Conservation (phyloP, 768 basidiomycete species). For the Mycena sanguinolenta region DNA sequence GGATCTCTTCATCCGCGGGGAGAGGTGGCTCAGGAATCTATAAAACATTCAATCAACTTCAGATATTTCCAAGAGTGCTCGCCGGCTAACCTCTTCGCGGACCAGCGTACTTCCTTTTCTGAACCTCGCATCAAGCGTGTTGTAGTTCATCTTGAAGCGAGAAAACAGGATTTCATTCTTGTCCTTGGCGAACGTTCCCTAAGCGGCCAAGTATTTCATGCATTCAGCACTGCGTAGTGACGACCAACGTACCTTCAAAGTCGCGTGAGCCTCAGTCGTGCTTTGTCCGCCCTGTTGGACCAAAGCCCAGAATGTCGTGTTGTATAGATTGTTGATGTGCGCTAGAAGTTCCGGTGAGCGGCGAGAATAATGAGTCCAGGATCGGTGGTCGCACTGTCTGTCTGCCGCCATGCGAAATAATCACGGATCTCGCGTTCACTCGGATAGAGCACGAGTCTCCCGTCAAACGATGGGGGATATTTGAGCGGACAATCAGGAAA, state of each 20-base stretch:
- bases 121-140: conserved; percentile 75
- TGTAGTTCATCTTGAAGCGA: conserved; percentile 91
- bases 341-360: conserved; percentile 68
- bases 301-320: conserved; percentile 95
- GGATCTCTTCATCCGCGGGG: not conserved
- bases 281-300: conserved; percentile 86
- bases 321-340: conserved; percentile 98
- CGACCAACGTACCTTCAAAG: conserved; percentile 67
- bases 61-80: conserved; percentile 4
- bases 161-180: conserved; percentile 94
- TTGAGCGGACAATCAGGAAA: conserved; percentile 79
- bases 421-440: conserved; percentile 56
- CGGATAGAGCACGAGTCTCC: conserved; percentile 88
- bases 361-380: too few species aligned
- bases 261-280: conserved; percentile 84
- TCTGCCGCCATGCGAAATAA: conserved; percentile 95
- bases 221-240: not conserved
- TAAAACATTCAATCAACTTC: too few species aligned
- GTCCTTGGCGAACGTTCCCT: conserved; percentile 91
- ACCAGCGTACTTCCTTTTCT: conserved; percentile 90
- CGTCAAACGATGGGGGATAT: conserved; percentile 95
- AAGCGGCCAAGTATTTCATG: not conserved
- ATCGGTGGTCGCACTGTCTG: conserved; percentile 61
- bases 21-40: not conserved
- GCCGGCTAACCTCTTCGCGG: conserved; percentile 65